Conservation (phyloP, 2,329 filamentous ascomycete genomes). For the Microcyclospora tardicrescens region DNA sequence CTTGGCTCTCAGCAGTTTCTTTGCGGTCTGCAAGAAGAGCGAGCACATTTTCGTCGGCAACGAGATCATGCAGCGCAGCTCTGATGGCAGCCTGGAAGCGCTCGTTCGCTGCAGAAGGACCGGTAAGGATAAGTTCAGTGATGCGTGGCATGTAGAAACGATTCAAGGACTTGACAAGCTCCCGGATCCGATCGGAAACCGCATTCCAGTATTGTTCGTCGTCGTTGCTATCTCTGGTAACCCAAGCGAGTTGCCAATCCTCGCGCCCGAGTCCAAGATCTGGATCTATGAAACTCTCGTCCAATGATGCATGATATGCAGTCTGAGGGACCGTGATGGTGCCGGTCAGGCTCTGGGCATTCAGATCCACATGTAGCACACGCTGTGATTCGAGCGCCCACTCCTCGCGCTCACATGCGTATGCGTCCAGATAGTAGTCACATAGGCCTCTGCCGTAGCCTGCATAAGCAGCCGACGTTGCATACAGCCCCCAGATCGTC, state of each 20-base stretch:
- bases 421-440: background rate
- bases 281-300: background rate
- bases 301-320: background rate
- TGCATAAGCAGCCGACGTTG: conserved; percentile 1
- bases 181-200: background rate
- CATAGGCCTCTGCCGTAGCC: background rate
- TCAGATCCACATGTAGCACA: background rate
- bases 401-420: background rate
- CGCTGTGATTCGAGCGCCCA: background rate
- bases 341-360: background rate
- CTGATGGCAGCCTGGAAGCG: background rate
- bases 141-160: background rate
- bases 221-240: background rate
- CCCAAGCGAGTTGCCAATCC: background rate
- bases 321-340: background rate
- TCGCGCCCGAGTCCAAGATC: background rate
- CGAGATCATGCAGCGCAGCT: background rate
- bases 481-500: background rate
- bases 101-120: conserved; percentile 1
- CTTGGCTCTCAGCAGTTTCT: no score
- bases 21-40: background rate
- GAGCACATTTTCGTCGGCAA: background rate
- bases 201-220: background rate
- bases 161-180: background rate
- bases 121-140: background rate